A percentile compares a stretch with the other conserved stretches of the same genome.
These are phyloP conservation scores for Leishmania mexicana DNA, from an alignment of 208 protist genomes.

Conservation along the genomic window DNA sequence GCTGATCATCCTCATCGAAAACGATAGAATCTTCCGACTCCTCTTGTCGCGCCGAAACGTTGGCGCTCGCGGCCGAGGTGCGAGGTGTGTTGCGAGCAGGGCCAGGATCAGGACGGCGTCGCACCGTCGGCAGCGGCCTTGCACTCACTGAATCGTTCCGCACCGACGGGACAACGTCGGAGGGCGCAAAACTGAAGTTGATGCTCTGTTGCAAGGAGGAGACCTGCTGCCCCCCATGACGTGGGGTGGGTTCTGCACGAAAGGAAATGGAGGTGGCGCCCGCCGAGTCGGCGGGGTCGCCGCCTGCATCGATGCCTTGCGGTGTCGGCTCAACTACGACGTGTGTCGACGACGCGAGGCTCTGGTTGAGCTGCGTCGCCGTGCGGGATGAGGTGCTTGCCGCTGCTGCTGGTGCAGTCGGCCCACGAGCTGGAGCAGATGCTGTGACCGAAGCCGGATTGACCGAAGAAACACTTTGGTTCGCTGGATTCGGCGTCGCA, in stretches of 20 bases:
- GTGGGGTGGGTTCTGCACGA: constrained; percentile 4
- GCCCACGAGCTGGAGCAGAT: not conserved
- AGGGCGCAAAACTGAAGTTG: constrained; percentile 9
- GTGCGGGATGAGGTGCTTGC: not conserved
- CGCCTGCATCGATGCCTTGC: not conserved
- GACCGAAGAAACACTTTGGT: not conserved
- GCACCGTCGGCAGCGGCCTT: constrained; percentile 4
- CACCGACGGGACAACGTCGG: constrained; percentile 4
- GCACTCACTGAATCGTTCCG: not conserved
- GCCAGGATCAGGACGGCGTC: not conserved
- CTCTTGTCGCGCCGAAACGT: not conserved
- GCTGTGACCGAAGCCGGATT: not conserved
- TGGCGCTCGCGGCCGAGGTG: not conserved
- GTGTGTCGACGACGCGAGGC: constrained; percentile 7
- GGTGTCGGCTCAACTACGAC: not conserved
- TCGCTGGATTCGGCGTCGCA: constrained; percentile 5
- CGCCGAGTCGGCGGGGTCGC: not conserved
- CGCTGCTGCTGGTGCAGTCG: not conserved
- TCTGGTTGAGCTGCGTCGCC: constrained; percentile 15
- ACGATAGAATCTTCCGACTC: constrained; percentile 8
- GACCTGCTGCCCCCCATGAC: not conserved
- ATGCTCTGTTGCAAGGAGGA: constrained; percentile 20
- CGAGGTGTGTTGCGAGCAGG: constrained; percentile 2
- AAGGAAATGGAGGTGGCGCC: constrained; percentile 15
- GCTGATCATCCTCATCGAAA: not conserved